Evolutionary conservation across 2,329 filamentous ascomycete genomes (phyloP), one percentile per base, ranked within the genome.

Genomic region (Neoascochyta sp.): DNA sequence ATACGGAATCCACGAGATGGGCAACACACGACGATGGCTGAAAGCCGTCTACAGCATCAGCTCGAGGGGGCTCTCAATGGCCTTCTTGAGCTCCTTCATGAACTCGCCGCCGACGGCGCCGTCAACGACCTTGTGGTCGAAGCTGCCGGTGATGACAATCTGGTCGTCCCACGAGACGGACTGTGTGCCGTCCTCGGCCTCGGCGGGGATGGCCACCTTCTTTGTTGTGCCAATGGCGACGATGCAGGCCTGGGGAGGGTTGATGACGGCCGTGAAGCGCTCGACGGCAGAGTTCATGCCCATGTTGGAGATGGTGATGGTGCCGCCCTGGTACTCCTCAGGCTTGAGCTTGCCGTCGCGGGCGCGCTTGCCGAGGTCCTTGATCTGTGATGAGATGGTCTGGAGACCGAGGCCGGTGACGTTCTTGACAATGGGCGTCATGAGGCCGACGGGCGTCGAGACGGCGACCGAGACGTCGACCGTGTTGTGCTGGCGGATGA

Each of bases 281-380:
- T 96, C 89, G 43, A 98, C 83, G 28, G 92, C 90, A 26, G 81
- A 62, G 78, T 98, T 98, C 92, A 98, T 98, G 68, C 92, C 92
- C 92, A 98, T 94, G 80, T 98, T 98, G 72, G 86, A 94, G 70
- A 98, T 96, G 67, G 90, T 95, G 71, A 98, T 95, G 64, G 87
- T 94, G 65, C 92, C 92, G 34, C 92, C 92, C 76, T 95, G 90
- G 80, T 94, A 98, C 71, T 98, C 89, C 68, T 98, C 90, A 26
- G 92, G 92, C 83, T 96, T 96, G 56, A 98, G 84, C 81, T 96
- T 98, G 71, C 86, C 86, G 53, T 96, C 92, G 41, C 88, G 81
- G 43, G 92, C 92, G 64, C 87, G 86, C 80, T 94, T 95, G 63
- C 89, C 89, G 33, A 98, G 85, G 61, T 95, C 88, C 76, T 96